Evolutionary conservation across 192 early-diverging fungal species (phyloP).

Genomic region (Entomortierella lignicola): DNA sequence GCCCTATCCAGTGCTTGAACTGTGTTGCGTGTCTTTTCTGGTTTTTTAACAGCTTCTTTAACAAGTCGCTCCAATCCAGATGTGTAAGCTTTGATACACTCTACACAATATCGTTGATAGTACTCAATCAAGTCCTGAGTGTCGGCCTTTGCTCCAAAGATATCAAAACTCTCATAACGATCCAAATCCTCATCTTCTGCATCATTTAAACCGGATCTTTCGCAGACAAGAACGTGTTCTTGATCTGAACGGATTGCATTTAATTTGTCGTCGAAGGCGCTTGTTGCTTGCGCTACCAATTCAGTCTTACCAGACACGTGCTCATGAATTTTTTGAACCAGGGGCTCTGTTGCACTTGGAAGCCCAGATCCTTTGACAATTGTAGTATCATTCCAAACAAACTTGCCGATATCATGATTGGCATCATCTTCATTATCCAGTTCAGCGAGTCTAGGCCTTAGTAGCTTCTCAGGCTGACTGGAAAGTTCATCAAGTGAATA

Average conservation of each 20-base stretch:
- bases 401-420: constrained; percentile 49
- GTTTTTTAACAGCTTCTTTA: constrained; percentile 34
- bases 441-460: constrained; percentile 48
- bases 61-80: constrained; percentile 23
- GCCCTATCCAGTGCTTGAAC: constrained; percentile 37
- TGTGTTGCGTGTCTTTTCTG: constrained; percentile 38
- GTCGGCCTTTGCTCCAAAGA: constrained; percentile 33
- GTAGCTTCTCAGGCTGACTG: constrained; percentile 52
- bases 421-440: constrained; percentile 36
- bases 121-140: constrained; percentile 11
- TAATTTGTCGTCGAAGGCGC: constrained; percentile 22
- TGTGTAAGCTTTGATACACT: constrained; percentile 35
- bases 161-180: constrained; percentile 12
- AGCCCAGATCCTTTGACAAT: constrained; percentile 13
- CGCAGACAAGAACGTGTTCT: constrained; percentile 17
- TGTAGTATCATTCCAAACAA: constrained; percentile 20
- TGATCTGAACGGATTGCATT: constrained; percentile 27
- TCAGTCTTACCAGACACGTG: constrained; percentile 44
- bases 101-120: constrained; percentile 30
- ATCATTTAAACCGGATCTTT: constrained; percentile 5
- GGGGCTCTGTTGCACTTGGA: constrained; percentile 33
- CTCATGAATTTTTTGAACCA: constrained; percentile 34
- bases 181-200: constrained; percentile 11
- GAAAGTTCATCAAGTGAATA: constrained; percentile 45
- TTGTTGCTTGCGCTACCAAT: constrained; percentile 20